These are phyloP conservation scores for Miscanthus sacchariflorus DNA, from an alignment of 202 grass and related monocot genomes.

Conservation along the genomic window DNA sequence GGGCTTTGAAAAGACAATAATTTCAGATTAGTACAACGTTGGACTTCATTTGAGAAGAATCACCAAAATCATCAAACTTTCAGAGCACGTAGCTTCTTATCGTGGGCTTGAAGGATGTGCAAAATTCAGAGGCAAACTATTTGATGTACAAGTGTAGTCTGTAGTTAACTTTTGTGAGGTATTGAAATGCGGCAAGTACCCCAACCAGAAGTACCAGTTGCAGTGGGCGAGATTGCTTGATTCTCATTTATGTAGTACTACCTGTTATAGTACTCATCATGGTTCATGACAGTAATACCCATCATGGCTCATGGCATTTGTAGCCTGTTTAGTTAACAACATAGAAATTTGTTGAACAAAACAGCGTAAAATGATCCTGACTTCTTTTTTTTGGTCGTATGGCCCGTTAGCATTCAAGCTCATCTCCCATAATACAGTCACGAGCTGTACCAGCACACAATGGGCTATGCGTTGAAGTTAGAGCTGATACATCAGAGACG, in stretches of 20 bases:
- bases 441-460: neutral
- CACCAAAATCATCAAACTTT: neutral
- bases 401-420: neutral
- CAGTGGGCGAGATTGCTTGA: neutral
- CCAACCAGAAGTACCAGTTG: neutral
- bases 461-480: neutral
- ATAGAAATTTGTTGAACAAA: neutral
- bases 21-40: constrained; percentile 1
- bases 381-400: too few species aligned
- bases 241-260: neutral
- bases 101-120: neutral
- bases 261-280: too few species aligned
- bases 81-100: neutral
- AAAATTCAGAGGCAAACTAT: neutral
- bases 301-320: neutral
- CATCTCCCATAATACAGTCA: neutral
- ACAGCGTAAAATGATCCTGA: neutral
- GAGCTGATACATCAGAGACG: neutral
- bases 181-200: neutral
- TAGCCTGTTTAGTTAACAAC: neutral
- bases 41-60: neutral
- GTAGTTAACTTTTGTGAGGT: constrained; percentile 1
- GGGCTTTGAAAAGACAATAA: constrained; percentile 39
- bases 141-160: neutral
- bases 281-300: too few species aligned